Evolutionary conservation across 129 eudicot genomes (phyloP), one percentile per base, ranked within the genome.

Genomic region (Silybum marianum): DNA sequence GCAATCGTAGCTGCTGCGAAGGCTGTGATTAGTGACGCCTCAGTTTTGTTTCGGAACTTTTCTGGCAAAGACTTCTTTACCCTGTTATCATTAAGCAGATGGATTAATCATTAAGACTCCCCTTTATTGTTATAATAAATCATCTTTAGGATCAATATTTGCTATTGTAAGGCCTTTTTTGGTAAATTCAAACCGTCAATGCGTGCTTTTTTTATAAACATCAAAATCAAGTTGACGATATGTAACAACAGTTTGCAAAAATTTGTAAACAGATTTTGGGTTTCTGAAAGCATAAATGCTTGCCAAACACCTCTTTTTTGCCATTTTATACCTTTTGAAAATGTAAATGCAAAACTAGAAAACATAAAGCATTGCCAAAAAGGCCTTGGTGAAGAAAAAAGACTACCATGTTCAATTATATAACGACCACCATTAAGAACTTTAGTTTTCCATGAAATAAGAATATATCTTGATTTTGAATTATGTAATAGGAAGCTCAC

Each of bases 61-160:
- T 95, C 99, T 2, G 99, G 99, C 75, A 95, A 91, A 82, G 99
- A 85, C 88, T 95, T 95, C 82, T 95, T 95, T 88, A 95, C 94
- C 91, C 99, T 95, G 81, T 9, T 51, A 81, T 7, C 30, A 19
- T 65, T 22, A 65, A 65, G 30, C 16, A 34, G 0, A 71, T 32
- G 6, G 10, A 71, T 34, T 71, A 7, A 71, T 34, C 5, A 32
- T 71, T 34, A 8, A 68, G 3, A 70, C 38, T 54, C 22, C 65
- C 14, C 0, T 70, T 68, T 82, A 68, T 21, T 22, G 65, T 75
- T 75, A 24, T 67, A 80, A 75, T 70, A 82, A 76, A 36, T 76
- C 73, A 75, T 51, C 66, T 69, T 82, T 36, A 69, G 34, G 63
- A 36, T 76, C 39, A 40, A 66, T 3, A 46, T 74, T 30, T 69